These are phyloP conservation scores for Trichoderma virens DNA, from an alignment of 495 filamentous ascomycete genomes.

Conservation along the genomic window DNA sequence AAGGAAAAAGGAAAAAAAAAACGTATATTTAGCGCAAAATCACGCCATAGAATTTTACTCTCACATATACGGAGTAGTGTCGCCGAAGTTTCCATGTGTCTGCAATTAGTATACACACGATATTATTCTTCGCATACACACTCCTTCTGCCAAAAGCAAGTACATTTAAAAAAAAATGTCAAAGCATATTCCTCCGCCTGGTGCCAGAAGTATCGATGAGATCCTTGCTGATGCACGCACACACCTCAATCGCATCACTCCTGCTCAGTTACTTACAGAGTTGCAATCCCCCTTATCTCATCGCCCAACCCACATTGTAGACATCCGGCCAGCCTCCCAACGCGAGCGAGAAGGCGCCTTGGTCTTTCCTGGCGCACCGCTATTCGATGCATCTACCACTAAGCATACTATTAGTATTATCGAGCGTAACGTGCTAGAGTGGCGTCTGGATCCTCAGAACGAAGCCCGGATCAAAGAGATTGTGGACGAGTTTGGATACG, in stretches of 20 bases:
- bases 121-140: too few relatives aligned
- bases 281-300: neutral
- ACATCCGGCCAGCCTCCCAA: neutral
- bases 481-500: conserved; percentile 2
- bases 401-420: neutral
- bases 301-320: neutral
- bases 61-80: too few relatives aligned
- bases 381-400: neutral
- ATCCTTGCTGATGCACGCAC: neutral
- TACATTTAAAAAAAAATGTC: too few relatives aligned
- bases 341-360: conserved; percentile 1
- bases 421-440: neutral
- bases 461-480: neutral
- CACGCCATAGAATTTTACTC: too few relatives aligned
- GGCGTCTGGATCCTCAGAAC: neutral
- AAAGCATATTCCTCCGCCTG: neutral
- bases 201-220: neutral
- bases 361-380: neutral
- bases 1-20: too few relatives aligned
- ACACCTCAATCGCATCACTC: neutral
- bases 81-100: too few relatives aligned
- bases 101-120: too few relatives aligned
- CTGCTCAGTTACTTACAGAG: neutral
- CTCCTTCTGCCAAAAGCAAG: too few relatives aligned
- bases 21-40: too few relatives aligned